Percentiles rank a stretch among this genome's conserved stretches.
Conservation (phyloP, 495 filamentous ascomycete genomes). For the Mycothermus thermophilus region DNA sequence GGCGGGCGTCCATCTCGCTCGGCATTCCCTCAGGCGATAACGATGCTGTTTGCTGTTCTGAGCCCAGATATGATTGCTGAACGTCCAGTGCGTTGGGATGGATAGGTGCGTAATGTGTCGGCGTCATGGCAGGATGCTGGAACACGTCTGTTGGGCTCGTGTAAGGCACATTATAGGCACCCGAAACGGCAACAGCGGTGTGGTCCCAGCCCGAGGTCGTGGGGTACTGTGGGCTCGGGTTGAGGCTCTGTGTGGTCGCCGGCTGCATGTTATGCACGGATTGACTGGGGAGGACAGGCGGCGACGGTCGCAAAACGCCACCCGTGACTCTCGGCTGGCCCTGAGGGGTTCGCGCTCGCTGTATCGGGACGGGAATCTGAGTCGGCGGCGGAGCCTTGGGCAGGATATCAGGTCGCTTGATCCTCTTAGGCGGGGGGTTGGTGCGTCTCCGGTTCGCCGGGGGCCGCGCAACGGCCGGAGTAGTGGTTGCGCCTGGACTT, state of each 20-base stretch:
- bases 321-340: background rate
- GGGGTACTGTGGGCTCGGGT: constrained; percentile 5
- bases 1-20: constrained; percentile 4
- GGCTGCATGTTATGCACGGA: constrained; percentile 3
- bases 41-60: constrained; percentile 2
- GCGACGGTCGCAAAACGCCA: constrained; percentile 1
- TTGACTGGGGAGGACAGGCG: constrained; percentile 6
- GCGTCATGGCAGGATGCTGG: constrained; percentile 5
- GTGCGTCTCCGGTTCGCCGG: constrained; percentile 5
- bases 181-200: constrained; percentile 3
- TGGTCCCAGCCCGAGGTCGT: constrained; percentile 10
- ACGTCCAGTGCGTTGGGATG: background rate
- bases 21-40: constrained; percentile 4
- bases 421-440: constrained; percentile 9
- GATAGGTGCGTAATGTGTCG: constrained; percentile 8
- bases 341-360: constrained; percentile 11
- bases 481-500: background rate
- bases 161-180: constrained; percentile 11
- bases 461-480: background rate
- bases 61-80: constrained; percentile 1
- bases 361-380: constrained; percentile 12
- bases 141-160: constrained; percentile 7
- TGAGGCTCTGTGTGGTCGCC: constrained; percentile 1
- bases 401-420: constrained; percentile 9
- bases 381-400: constrained; percentile 10